Evolutionary conservation across 371 early-diverging fungal genomes (phyloP).

Genomic region (Mucor indicus): DNA sequence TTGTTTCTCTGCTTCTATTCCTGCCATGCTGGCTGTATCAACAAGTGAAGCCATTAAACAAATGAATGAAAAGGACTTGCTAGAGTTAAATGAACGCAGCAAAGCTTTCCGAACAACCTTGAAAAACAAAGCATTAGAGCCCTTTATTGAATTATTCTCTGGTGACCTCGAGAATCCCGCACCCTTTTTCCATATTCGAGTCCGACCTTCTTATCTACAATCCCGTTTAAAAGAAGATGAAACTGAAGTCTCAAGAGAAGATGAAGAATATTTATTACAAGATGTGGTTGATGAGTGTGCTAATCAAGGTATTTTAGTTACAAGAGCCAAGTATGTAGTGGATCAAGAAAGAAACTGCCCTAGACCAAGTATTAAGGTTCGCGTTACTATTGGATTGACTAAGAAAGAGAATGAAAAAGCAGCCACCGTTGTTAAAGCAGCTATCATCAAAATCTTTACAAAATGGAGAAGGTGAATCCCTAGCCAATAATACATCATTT

Average conservation of each 20-base stretch:
- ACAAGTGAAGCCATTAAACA: slow-evolving; percentile 83
- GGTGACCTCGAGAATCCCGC: slow-evolving; percentile 48
- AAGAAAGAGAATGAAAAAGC: slow-evolving; percentile 85
- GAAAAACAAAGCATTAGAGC: slow-evolving; percentile 36
- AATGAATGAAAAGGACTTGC: slow-evolving; percentile 45
- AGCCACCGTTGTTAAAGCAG: slow-evolving; percentile 60
- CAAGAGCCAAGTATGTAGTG: slow-evolving; percentile 82
- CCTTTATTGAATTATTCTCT: slow-evolving; percentile 48
- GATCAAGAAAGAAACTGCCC: slow-evolving; percentile 80
- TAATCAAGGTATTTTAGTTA: slow-evolving; percentile 74
- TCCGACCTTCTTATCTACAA: slow-evolving; percentile 46
- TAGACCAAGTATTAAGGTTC: slow-evolving; percentile 81
- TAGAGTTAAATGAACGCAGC: slow-evolving; percentile 35
- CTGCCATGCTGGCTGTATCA: slow-evolving; percentile 92
- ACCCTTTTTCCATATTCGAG: slow-evolving; percentile 69
- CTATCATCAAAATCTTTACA: slow-evolving; percentile 51
- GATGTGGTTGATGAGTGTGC: slow-evolving; percentile 82
- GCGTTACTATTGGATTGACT: slow-evolving; percentile 71
- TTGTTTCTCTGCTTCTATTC: slow-evolving; percentile 98
- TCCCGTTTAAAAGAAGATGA: slow-evolving; percentile 20
- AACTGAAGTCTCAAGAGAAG: slow-evolving; percentile 44
- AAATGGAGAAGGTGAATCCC: slow-evolving; percentile 42
- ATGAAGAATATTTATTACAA: slow-evolving; percentile 68
- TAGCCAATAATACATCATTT: too few relatives aligned
- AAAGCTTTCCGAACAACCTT: slow-evolving; percentile 33